Base-by-base conservation (phyloP, 257 asterid genomes). In the Leonotis leonurus region DNA sequence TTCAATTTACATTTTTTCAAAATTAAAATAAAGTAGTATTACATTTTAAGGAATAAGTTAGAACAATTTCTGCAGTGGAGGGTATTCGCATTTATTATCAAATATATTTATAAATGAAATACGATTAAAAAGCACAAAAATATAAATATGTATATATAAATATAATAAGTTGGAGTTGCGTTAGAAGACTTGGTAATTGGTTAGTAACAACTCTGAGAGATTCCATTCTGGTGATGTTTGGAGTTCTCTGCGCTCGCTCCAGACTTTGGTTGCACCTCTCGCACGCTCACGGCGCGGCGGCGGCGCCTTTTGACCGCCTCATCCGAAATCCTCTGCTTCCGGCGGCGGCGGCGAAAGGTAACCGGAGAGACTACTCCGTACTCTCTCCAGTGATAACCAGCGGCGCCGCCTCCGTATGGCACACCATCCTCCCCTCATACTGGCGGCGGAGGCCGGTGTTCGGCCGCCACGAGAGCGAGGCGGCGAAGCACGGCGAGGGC, bases 211-310 rank as follows among this genome's bases (percentile, higher is more conserved):
- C n/a, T n/a, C n/a, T n/a, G n/a, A n/a, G n/a, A n/a, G n/a, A n/a
- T n/a, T n/a, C n/a, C n/a, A 68, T 62, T 71, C 71, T 75, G 86
- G 95, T 83, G 79, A 89, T 89, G 95, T 94, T 89, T 52, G 83
- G 88, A 60, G 88, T 75, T 70, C 82, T 87, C 48, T 83, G 86
- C 70, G 80, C 73, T 2, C 97, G 95, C 51, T 85, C 89, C 2
- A 78, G 83, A 68, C 74, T 83, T 70, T 89, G 84, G 86, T 77
- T 81, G 33, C 77, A 74, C 8, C 51, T 78, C 17, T 70, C 84
- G 0, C 78, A 65, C 75, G 64, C 65, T 30, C 74, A 70, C 84
- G 79, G 80, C 51, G 43, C 72, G 8, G 61, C 80, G 49, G 64
- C 84, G 32, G 68, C 80, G 17, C 72, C 78, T 2, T 75, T 76